Conservation (phyloP, 257 asterid genomes). For the Lantana camara region DNA sequence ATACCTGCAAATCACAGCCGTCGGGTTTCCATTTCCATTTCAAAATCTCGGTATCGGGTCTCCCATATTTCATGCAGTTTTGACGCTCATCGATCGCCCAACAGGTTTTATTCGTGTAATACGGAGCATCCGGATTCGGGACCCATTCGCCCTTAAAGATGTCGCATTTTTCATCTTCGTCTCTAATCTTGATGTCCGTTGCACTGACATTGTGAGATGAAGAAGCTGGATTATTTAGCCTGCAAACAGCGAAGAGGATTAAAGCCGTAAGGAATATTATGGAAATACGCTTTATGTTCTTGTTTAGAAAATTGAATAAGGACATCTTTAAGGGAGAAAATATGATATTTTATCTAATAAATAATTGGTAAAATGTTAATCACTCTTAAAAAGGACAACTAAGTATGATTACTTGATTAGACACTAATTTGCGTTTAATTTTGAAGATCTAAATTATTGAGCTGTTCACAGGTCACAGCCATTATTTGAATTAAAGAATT, state of each 20-base stretch:
- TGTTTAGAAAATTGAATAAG: not conserved
- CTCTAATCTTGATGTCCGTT: slow-evolving; percentile 11
- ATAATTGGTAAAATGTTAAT: too few relatives aligned
- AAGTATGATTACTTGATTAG: not conserved
- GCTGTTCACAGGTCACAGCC: slow-evolving; percentile 16
- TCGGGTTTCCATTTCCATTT: slow-evolving; percentile 50
- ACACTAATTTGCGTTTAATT: not conserved
- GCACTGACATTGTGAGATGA: not conserved
- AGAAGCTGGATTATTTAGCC: slow-evolving; percentile 12
- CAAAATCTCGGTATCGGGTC: slow-evolving; percentile 43
- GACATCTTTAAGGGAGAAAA: not conserved
- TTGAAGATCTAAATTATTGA: slow-evolving; percentile 29
- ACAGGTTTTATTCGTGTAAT: slow-evolving; percentile 54
- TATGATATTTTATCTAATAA: not conserved
- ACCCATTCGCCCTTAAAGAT: slow-evolving; percentile 62
- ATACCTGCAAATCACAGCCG: slow-evolving; percentile 54
- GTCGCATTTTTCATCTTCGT: slow-evolving; percentile 36
- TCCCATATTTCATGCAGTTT: slow-evolving; percentile 50
- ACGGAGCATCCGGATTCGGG: slow-evolving; percentile 56
- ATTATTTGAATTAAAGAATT: slow-evolving; percentile 33
- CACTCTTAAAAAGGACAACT: too few relatives aligned
- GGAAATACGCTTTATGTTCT: slow-evolving; percentile 3
- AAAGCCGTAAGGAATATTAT: not conserved
- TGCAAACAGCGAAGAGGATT: slow-evolving; percentile 21
- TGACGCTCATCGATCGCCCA: slow-evolving; percentile 56